Conservation (phyloP, 1,284 basidiomycete genomes). For the Fomitopsis schrenkii region DNA sequence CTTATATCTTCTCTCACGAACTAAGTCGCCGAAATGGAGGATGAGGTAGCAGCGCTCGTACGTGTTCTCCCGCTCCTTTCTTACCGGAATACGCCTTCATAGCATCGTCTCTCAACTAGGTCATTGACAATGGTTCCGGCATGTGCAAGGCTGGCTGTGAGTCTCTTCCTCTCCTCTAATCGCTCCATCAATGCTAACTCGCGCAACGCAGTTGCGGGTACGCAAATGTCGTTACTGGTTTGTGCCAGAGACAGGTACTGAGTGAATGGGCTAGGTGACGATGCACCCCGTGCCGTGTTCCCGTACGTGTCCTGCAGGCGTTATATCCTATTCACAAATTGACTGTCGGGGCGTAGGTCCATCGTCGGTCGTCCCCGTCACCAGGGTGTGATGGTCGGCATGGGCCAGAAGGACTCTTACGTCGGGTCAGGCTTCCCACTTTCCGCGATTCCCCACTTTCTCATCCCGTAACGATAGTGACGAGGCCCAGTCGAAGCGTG, state of each 20-base stretch:
- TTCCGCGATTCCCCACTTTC: not conserved
- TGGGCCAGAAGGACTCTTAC: conserved; percentile 87
- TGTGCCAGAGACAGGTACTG: not conserved
- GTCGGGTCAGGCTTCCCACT: conserved; percentile 52
- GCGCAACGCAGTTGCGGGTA: conserved; percentile 45
- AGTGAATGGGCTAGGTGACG: conserved; percentile 45
- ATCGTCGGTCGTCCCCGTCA: conserved; percentile 92
- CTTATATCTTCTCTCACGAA: conserved; percentile 20
- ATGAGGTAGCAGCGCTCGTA: conserved; percentile 33
- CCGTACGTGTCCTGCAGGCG: conserved; percentile 40
- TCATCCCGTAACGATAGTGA: conserved; percentile 45
- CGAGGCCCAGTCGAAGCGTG: conserved; percentile 94
- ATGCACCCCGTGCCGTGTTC: conserved; percentile 69
- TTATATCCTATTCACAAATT: not conserved
- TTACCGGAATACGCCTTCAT: not conserved
- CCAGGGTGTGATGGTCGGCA: conserved; percentile 90
- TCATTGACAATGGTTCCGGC: conserved; percentile 85
- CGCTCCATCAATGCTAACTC: conserved; percentile 18
- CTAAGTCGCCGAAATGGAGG: conserved; percentile 29
- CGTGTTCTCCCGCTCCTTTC: conserved; percentile 7
- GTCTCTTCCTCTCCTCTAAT: conserved; percentile 27
- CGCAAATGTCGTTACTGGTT: conserved; percentile 3
- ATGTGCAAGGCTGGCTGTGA: conserved; percentile 92
- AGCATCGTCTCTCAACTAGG: conserved; percentile 29
- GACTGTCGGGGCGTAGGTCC: conserved; percentile 43